These are phyloP conservation scores for Rhizophora mangle DNA, from an alignment of 345 rosid genomes.

Conservation along the genomic window DNA sequence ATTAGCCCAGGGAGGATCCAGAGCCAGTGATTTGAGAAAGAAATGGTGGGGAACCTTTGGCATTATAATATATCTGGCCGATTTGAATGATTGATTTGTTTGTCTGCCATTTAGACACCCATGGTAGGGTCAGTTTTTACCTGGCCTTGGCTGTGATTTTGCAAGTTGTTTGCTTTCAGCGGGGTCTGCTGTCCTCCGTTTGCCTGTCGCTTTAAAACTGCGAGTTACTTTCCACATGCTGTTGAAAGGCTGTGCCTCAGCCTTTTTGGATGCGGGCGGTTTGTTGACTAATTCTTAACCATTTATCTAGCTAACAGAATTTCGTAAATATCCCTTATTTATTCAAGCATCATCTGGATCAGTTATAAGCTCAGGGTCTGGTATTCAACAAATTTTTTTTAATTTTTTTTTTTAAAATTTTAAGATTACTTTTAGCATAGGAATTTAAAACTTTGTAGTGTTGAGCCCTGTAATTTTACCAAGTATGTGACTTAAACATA, in stretches of 20 bases:
- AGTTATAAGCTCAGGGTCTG: neutral
- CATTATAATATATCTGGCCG: constrained; percentile 26
- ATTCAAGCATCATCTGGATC: constrained; percentile 15
- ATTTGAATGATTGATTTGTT: constrained; percentile 39
- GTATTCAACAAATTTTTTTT: neutral
- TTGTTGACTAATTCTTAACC: neutral
- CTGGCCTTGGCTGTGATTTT: constrained; percentile 17
- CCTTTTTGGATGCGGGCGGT: constrained; percentile 1
- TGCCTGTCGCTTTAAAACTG: neutral
- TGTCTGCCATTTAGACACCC: constrained; percentile 49
- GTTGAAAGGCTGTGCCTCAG: constrained; percentile 5
- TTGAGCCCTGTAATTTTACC: too few species aligned
- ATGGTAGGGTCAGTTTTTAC: constrained; percentile 37
- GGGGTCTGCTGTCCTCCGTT: neutral
- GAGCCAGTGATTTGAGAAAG: constrained; percentile 36
- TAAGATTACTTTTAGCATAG: too few species aligned
- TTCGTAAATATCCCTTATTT: constrained; percentile 16
- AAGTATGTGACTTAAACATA: too few species aligned
- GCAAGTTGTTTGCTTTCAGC: neutral
- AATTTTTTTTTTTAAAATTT: too few species aligned
- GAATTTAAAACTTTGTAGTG: too few species aligned
- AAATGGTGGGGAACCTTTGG: constrained; percentile 42
- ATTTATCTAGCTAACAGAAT: constrained; percentile 23
- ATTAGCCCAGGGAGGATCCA: constrained; percentile 20
- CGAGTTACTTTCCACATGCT: neutral